Percentiles rank a stretch among this genome's conserved stretches.
phyloP scores from a whole-genome alignment of 2,329 filamentous ascomycete species.

The Neonectria faginata region DNA sequence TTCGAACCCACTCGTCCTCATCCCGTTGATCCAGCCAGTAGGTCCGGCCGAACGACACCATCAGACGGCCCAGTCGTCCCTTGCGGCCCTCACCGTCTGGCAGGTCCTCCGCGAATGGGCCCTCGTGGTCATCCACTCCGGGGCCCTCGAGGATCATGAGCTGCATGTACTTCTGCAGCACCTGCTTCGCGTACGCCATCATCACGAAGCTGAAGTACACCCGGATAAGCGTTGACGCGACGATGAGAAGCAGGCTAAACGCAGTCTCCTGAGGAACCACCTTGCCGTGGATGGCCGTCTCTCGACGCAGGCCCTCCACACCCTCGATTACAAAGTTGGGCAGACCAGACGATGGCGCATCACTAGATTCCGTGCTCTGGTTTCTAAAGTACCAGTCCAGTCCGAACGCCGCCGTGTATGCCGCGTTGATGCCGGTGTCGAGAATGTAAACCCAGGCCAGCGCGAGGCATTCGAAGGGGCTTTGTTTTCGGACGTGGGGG shows the following conservation, averaged over 20 bases:
- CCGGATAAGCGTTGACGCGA: conserved; percentile 77
- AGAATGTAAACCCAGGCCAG: conserved; percentile 88
- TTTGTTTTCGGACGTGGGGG: conserved; percentile 83
- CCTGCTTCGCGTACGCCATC: conserved; percentile 83
- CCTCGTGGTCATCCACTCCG: conserved; percentile 63
- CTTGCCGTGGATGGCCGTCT: conserved; percentile 51
- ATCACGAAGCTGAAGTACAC: conserved; percentile 88
- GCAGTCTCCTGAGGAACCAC: conserved; percentile 68
- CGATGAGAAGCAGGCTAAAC: conserved; percentile 83
- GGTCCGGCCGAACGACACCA: conserved; percentile 78
- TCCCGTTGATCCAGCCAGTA: conserved; percentile 85
- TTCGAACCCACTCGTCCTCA: conserved; percentile 76
- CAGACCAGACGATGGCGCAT: conserved; percentile 39
- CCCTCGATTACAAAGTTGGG: conserved; percentile 49
- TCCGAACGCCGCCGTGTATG: conserved; percentile 85
- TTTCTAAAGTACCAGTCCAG: conserved; percentile 85
- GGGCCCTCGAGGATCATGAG: conserved; percentile 61
- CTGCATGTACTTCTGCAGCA: conserved; percentile 74
- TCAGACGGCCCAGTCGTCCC: conserved; percentile 80
- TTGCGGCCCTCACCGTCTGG: conserved; percentile 84
- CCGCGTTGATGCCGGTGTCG: conserved; percentile 83
- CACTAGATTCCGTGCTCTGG: conserved; percentile 59
- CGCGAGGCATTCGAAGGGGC: conserved; percentile 81
- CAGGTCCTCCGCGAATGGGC: conserved; percentile 75
- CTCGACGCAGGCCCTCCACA: conserved; percentile 49